A percentile compares a stretch with the other conserved stretches of the same genome.
Evolutionary conservation across 306 rosid genomes (phyloP).

Genomic region (Vigna nakashimae): DNA sequence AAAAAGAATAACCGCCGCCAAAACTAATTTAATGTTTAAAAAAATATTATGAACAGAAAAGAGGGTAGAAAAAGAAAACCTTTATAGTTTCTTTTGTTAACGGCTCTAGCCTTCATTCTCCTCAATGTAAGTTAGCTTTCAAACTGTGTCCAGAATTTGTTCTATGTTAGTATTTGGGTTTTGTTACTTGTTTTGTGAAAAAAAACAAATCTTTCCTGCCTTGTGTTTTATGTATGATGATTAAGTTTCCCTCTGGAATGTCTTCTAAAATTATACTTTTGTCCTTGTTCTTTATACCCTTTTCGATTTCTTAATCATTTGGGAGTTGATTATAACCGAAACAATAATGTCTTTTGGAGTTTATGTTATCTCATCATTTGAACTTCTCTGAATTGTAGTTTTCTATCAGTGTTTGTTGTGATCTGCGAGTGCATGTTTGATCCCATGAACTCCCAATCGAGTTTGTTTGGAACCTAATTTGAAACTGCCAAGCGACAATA

Average conservation of each 20-base stretch:
- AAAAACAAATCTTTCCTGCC: not conserved
- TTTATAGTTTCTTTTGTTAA: slow-evolving; percentile 34
- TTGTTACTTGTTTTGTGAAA: not conserved
- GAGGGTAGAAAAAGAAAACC: not conserved
- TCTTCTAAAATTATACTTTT: not conserved
- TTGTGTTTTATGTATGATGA: not conserved
- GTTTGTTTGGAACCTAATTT: not conserved
- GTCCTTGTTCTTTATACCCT: not conserved
- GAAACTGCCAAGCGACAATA: slow-evolving; percentile 4
- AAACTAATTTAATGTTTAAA: not conserved
- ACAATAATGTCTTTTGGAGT: not conserved
- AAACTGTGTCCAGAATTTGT: slow-evolving; percentile 8
- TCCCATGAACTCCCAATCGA: slow-evolving; percentile 8
- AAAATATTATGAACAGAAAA: not conserved
- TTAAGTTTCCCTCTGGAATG: not conserved
- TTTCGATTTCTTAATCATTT: not conserved
- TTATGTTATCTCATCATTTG: not conserved
- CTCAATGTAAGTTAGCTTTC: slow-evolving; percentile 34
- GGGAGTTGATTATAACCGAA: slow-evolving; percentile 20
- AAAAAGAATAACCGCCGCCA: slow-evolving; percentile 24
- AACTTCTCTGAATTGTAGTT: slow-evolving; percentile 7
- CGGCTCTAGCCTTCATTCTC: slow-evolving; percentile 27
- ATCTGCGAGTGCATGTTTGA: not conserved
- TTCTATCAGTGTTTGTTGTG: not conserved
- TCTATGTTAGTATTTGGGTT: not conserved